Evolutionary conservation across 1,284 basidiomycete species (phyloP).

Genomic region (Malassezia furfur): DNA sequence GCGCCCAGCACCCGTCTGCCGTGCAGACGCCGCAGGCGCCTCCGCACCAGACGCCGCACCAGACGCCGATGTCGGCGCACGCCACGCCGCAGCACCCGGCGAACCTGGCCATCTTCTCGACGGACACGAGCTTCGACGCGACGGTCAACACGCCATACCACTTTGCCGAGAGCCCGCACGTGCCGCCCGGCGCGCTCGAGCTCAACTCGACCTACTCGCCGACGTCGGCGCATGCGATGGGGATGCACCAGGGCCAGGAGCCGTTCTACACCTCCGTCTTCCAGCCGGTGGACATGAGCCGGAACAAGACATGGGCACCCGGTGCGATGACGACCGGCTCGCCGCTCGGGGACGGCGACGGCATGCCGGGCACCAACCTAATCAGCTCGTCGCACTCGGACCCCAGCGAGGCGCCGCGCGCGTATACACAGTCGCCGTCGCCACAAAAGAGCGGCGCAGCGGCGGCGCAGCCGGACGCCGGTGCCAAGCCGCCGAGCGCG

Average conservation of each 20-base stretch:
- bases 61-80: neutral
- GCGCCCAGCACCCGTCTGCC: no score
- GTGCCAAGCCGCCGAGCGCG: neutral
- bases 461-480: constrained; percentile 14
- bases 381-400: neutral
- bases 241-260: neutral
- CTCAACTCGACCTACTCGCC: neutral
- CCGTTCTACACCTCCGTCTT: constrained; percentile 11
- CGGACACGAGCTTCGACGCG: neutral
- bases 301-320: neutral
- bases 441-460: constrained; percentile 4
- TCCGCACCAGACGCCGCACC: neutral
- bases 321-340: neutral
- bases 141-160: neutral
- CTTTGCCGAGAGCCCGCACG: neutral
- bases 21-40: neutral
- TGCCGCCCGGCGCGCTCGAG: neutral
- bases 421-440: neutral
- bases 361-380: neutral
- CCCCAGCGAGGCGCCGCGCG: neutral
- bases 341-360: neutral
- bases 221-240: neutral
- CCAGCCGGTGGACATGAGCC: constrained; percentile 1
- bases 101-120: neutral
- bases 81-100: neutral